phyloP scores from a whole-genome alignment of 2,329 filamentous ascomycete genomes.

The Aspergillus quadrilineatus region DNA sequence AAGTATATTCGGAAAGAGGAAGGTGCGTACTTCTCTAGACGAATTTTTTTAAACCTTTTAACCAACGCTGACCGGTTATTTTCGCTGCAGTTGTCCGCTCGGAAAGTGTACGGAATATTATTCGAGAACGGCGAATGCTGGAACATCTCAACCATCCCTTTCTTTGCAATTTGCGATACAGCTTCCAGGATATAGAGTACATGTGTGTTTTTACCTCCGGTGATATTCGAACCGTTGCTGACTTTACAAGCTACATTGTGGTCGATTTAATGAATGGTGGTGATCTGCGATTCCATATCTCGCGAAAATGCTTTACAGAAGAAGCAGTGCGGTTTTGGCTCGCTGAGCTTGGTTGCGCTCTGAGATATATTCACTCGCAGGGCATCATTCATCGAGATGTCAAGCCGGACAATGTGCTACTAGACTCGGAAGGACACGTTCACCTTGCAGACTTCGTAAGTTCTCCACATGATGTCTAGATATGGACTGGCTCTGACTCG shows the following conservation, averaged over 20 bases:
- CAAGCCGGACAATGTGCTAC: slow-evolving; percentile 86
- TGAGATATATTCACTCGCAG: slow-evolving; percentile 81
- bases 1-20: slow-evolving; percentile 99
- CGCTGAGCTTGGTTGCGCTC: slow-evolving; percentile 84
- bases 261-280: slow-evolving; percentile 98
- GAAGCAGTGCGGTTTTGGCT: slow-evolving; percentile 98
- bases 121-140: slow-evolving; percentile 94
- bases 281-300: slow-evolving; percentile 95
- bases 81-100: slow-evolving; percentile 79
- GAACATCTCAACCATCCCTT: slow-evolving; percentile 98
- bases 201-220: slow-evolving; percentile 60
- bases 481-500: slow-evolving; percentile 15
- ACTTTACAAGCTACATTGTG: slow-evolving; percentile 71
- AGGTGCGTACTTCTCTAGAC: slow-evolving; percentile 48
- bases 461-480: slow-evolving; percentile 15
- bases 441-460: slow-evolving; percentile 96
- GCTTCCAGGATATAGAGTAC: slow-evolving; percentile 98
- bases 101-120: slow-evolving; percentile 97
- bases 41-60: not conserved
- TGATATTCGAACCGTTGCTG: slow-evolving; percentile 18
- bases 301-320: slow-evolving; percentile 95
- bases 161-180: slow-evolving; percentile 96
- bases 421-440: slow-evolving; percentile 88
- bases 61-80: slow-evolving; percentile 23
- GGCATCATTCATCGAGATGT: slow-evolving; percentile 89